Evolutionary conservation across 83 land plant genomes (phyloP), one percentile per base, ranked within the genome.

Genomic region (Isoetes engelmannii): DNA sequence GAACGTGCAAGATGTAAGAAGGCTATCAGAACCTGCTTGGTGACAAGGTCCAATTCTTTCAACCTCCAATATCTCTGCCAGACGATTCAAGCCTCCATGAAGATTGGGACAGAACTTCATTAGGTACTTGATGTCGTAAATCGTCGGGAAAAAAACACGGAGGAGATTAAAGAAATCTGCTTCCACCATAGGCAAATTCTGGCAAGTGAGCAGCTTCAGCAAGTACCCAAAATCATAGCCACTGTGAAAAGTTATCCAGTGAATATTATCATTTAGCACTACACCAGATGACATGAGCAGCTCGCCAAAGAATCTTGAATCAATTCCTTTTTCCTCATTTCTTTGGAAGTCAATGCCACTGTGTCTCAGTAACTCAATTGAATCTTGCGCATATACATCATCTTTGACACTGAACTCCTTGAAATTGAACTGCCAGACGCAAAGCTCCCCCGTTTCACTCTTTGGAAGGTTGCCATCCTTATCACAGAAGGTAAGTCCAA

Each of bases 191-290:
- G 91, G 91, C 73, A 85, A 57, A 9, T 6, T 15, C 47, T 67
- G 68, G 66, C 69, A 73, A 5, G 75, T 87, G 45, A 87, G 66
- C 49, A 79, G 18, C 76, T 85, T 85, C 47, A 85, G 63, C 62
- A 87, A 54, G 70, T 85, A 87, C 55, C 85, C 91, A 56, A 87
- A 85, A 57, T 87, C 91, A 71, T 83, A 87, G 28, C 75, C 87
- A 71, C 87, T 70, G 75, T 84, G 87, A 67, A 87, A 87, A 45
- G 90, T 80, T 10, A 84, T 74, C 87, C 87, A 87, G 5, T 61
- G 69, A 5, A 86, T 77, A 6, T 71, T 42, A 19, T 79, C 81
- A 73, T 80, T 84, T 57, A 73, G 69, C 3, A 84, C 73, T 28
- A 86, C 63, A 9, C 87, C 87, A 0, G 87, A 84, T 10, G 85